A percentile compares a stretch with the other conserved stretches of the same genome.
phyloP scores from a whole-genome alignment of 2,329 filamentous ascomycete species.

The Colletotrichum zoysiae region DNA sequence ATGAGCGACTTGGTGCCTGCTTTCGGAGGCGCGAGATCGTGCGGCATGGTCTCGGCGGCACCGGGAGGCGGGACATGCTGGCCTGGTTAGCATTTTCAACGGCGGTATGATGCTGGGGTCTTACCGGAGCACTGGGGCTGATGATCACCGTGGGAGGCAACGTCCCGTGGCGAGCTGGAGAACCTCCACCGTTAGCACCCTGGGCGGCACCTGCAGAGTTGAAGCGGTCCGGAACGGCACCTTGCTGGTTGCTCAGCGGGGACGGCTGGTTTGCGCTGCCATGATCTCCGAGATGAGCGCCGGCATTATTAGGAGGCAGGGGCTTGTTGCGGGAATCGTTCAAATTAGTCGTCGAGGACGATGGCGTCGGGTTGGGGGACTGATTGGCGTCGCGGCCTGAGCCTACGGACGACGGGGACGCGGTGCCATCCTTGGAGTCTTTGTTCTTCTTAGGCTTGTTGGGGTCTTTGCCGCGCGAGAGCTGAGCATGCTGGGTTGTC shows the following conservation, averaged over 20 bases:
- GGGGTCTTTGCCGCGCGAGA: slow-evolving; percentile 89
- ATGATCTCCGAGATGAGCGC: slow-evolving; percentile 58
- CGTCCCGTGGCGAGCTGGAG: slow-evolving; percentile 72
- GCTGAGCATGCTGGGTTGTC: slow-evolving; percentile 73
- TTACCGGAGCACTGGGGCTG: slow-evolving; percentile 91
- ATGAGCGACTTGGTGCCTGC: slow-evolving; percentile 89
- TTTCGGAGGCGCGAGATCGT: slow-evolving; percentile 94
- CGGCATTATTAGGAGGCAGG: slow-evolving; percentile 68
- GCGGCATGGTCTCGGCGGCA: slow-evolving; percentile 96
- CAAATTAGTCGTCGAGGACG: slow-evolving; percentile 89
- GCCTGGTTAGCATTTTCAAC: slow-evolving; percentile 17
- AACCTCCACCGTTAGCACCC: slow-evolving; percentile 62
- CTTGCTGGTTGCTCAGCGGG: slow-evolving; percentile 51
- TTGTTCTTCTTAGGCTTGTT: slow-evolving; percentile 88
- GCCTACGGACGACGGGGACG: slow-evolving; percentile 76
- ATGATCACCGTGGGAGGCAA: slow-evolving; percentile 92
- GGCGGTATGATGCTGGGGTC: slow-evolving; percentile 50
- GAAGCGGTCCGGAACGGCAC: slow-evolving; percentile 57
- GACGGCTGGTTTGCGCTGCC: slow-evolving; percentile 56
- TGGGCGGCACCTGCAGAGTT: slow-evolving; percentile 53
- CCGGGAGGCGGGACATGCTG: slow-evolving; percentile 94
- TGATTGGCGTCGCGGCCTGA: slow-evolving; percentile 68
- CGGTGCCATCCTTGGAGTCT: slow-evolving; percentile 80
- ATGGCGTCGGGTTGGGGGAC: slow-evolving; percentile 79
- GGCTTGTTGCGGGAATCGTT: slow-evolving; percentile 89